Percentiles rank a stretch among this genome's conserved stretches.
phyloP scores from a whole-genome alignment of 2,329 filamentous ascomycete genomes.

The Trichoderma afroharzianum region DNA sequence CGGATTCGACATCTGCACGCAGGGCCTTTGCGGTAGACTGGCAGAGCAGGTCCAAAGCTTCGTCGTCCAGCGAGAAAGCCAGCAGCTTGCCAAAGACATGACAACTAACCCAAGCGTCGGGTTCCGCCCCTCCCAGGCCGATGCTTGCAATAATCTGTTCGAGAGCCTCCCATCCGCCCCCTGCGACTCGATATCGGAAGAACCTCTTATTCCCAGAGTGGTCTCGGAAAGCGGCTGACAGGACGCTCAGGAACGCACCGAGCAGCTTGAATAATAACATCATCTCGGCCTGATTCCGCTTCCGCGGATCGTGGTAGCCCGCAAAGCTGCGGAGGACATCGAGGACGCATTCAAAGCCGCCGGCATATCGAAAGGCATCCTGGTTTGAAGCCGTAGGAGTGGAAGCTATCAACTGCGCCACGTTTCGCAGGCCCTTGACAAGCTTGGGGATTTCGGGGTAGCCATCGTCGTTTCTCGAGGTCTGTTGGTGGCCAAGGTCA shows the following conservation, averaged over 20 bases:
- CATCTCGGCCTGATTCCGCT: conserved; percentile 59
- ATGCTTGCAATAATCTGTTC: conserved; percentile 69
- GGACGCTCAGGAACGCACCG: conserved; percentile 66
- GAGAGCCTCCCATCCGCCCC: conserved; percentile 73
- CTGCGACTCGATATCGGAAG: conserved; percentile 72
- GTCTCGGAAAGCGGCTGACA: conserved; percentile 70
- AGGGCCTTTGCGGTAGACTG: conserved; percentile 43
- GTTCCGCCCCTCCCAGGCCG: conserved; percentile 60
- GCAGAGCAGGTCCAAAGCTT: conserved; percentile 68
- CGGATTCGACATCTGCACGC: conserved; percentile 30
- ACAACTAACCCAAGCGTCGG: conserved; percentile 63
- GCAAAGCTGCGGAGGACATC: conserved; percentile 66
- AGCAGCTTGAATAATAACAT: conserved; percentile 64
- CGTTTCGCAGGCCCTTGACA: conserved; percentile 56
- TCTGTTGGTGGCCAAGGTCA: conserved; percentile 35
- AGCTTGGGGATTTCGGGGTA: conserved; percentile 50
- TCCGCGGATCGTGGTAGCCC: conserved; percentile 70
- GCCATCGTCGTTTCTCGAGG: conserved; percentile 33
- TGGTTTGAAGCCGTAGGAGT: conserved; percentile 52
- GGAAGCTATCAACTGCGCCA: conserved; percentile 60
- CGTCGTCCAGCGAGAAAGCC: conserved; percentile 75
- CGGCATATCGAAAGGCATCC: conserved; percentile 78
- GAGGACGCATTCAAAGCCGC: conserved; percentile 73
- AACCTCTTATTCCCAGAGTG: conserved; percentile 86
- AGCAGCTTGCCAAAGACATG: conserved; percentile 81